These are phyloP conservation scores for Gleditsia sinensis DNA, from an alignment of 306 rosid genomes.

Conservation along the genomic window DNA sequence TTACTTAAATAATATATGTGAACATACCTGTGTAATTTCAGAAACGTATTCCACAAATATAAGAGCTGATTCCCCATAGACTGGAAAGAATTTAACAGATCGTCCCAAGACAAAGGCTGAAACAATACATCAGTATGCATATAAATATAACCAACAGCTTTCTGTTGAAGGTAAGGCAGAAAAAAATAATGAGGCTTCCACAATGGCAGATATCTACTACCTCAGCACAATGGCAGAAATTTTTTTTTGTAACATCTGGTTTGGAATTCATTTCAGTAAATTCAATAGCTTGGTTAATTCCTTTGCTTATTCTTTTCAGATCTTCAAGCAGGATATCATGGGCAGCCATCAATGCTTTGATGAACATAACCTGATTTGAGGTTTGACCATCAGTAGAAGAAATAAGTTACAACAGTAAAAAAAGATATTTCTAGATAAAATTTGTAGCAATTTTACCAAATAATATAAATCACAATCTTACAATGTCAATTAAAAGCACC, in stretches of 20 bases:
- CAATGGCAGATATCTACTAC: constrained; percentile 45
- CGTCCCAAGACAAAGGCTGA: constrained; percentile 48
- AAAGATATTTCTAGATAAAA: constrained; percentile 1
- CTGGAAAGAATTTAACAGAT: constrained; percentile 50
- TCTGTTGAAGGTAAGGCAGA: constrained; percentile 40
- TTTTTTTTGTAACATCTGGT: constrained; percentile 52
- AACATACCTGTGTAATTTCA: constrained; percentile 77
- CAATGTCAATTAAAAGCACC: constrained; percentile 6
- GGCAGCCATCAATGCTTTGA: constrained; percentile 66
- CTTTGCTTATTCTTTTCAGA: constrained; percentile 69
- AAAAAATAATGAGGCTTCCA: constrained; percentile 34
- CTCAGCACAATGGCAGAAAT: constrained; percentile 59
- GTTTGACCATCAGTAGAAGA: not conserved
- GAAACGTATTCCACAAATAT: constrained; percentile 75
- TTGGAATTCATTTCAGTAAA: constrained; percentile 59
- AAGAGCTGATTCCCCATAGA: constrained; percentile 66
- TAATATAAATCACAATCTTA: constrained; percentile 14
- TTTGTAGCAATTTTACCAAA: not conserved
- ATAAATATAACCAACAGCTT: constrained; percentile 30
- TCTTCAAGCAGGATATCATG: constrained; percentile 78
- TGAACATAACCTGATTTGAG: constrained; percentile 44
- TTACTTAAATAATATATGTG: constrained; percentile 17
- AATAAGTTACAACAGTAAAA: constrained; percentile 9
- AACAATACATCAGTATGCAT: constrained; percentile 41
- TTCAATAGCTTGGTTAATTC: constrained; percentile 65